Evolutionary conservation across 2,329 filamentous ascomycete species (phyloP), one percentile per base, ranked within the genome.

Genomic region (Phaeosphaeriaceae sp.): DNA sequence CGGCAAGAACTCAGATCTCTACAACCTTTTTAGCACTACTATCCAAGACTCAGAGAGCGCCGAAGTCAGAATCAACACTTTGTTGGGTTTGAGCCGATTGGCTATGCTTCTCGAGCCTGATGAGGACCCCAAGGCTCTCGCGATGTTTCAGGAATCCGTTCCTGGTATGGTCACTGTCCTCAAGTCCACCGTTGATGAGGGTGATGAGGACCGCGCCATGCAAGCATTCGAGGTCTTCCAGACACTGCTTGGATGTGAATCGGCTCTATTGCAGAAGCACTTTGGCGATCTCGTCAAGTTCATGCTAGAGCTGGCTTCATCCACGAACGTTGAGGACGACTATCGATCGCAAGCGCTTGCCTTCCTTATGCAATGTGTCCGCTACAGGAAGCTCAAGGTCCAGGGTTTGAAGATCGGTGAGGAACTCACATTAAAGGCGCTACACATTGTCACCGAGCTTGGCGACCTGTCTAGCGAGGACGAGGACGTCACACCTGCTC

Each of bases 171-270:
- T 97, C 51, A 84, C 86, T 56, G 90, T 97, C 9, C 82, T 97
- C 60, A 94, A 96, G 81, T 83, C 87, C 56, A 85, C 89, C 20
- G 89, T 97, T 50, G 84, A 91, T 64, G 83, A 83, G 48, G 83
- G 84, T 48, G 89, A 97, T 64, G 92, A 97, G 64, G 92, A 96
- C 70, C 88, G 89, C 71, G 87, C 89, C 63, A 90, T 93, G 80
- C 87, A 93, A 70, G 86, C 91, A 20, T 99, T 97, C 64, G 94
- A 97, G 72, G 92, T 96, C 60, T 96, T 97, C 83, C 94, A 97
- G 79, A 94, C 90, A 42, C 87, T 97, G 66, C 84, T 99, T 45
- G 89, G 89, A 57, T 96, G 91, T 73, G 93, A 97, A 72, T 88
- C 90, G 23, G 84, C 90, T 38, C 83, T 97, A 42, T 80, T 97